A percentile compares a stretch with the other conserved stretches of the same genome.
These are phyloP conservation scores for Xylaria sp. DNA, from an alignment of 2,329 filamentous ascomycete genomes.

Conservation along the genomic window DNA sequence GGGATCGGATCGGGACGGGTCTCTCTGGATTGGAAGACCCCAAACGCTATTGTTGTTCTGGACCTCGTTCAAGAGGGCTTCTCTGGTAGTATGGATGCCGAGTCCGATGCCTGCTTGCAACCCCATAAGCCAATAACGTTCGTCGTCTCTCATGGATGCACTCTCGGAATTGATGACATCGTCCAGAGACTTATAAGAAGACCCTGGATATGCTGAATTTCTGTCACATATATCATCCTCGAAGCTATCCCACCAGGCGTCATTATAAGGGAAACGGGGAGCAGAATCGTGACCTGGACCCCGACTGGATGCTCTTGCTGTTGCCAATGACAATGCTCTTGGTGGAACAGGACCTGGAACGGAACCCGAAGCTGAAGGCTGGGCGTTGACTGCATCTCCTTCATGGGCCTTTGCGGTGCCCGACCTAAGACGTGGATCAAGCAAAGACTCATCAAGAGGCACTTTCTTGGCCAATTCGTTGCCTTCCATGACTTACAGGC, in stretches of 20 bases:
- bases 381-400: neutral
- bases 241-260: neutral
- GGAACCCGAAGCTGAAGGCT: neutral
- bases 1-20: neutral
- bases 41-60: constrained; percentile 30
- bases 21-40: constrained; percentile 3
- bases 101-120: constrained; percentile 43
- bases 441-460: constrained; percentile 33
- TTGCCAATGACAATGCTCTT: neutral
- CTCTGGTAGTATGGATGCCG: constrained; percentile 32
- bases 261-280: too few species aligned
- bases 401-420: neutral
- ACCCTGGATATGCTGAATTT: constrained; percentile 16
- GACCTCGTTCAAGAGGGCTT: constrained; percentile 38
- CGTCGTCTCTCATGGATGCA: constrained; percentile 17
- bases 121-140: constrained; percentile 37
- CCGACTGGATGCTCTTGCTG: neutral
- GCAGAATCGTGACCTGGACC: neutral
- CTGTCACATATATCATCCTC: constrained; percentile 1
- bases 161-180: constrained; percentile 18
- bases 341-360: neutral
- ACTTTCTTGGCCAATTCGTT: neutral
- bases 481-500: constrained; percentile 30
- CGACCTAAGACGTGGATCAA: constrained; percentile 30
- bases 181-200: constrained; percentile 28